phyloP scores from a whole-genome alignment of 2,329 filamentous ascomycete species.

The Phoma sp. region DNA sequence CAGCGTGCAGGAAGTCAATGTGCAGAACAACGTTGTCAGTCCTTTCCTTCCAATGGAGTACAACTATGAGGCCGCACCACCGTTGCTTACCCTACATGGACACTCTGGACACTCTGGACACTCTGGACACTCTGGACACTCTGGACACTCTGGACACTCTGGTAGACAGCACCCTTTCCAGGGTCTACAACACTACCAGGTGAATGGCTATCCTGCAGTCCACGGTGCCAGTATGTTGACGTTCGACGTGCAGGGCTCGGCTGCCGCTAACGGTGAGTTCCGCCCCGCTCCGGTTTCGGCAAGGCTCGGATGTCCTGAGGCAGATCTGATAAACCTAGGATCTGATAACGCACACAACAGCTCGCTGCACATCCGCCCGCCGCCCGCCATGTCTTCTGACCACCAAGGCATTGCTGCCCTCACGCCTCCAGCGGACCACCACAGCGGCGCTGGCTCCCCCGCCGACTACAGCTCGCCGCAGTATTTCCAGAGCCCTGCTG shows the following conservation, averaged over 20 bases:
- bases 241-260: not conserved
- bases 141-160: no score
- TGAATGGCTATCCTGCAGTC: no score
- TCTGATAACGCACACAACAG: slow-evolving; percentile 23
- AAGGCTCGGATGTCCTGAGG: slow-evolving; percentile 20
- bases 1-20: no score
- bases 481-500: slow-evolving; percentile 14
- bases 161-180: no score
- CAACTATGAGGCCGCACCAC: no score
- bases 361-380: slow-evolving; percentile 18
- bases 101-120: no score
- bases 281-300: slow-evolving; percentile 30
- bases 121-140: no score
- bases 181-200: no score
- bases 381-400: slow-evolving; percentile 27
- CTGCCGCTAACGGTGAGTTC: slow-evolving; percentile 6
- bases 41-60: no score
- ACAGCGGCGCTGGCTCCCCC: slow-evolving; percentile 23
- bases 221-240: not conserved
- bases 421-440: slow-evolving; percentile 19
- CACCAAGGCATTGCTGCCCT: slow-evolving; percentile 22
- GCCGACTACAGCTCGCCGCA: slow-evolving; percentile 22
- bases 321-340: slow-evolving; percentile 36
- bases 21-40: no score
- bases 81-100: no score